Evolutionary conservation across 129 eudicot genomes (phyloP).

Genomic region (Ambrosia artemisiifolia): DNA sequence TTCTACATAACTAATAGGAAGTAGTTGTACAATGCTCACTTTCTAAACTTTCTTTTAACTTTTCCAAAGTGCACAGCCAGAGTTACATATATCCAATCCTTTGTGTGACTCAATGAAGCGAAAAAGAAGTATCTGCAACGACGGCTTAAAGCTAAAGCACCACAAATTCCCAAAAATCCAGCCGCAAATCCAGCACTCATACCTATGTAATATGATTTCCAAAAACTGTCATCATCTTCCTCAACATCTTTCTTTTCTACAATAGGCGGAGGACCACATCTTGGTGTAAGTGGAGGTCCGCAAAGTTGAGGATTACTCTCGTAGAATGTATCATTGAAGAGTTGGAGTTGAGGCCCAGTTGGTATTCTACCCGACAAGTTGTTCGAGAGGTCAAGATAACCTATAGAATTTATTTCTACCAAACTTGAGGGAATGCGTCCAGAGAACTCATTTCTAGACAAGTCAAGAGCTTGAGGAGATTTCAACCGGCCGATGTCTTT

Average conservation of each 20-base stretch:
- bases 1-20: neutral
- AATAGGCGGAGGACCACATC: slow-evolving; percentile 11
- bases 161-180: slow-evolving; percentile 25
- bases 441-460: slow-evolving; percentile 27
- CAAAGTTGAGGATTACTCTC: slow-evolving; percentile 25
- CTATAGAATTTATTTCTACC: neutral
- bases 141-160: neutral
- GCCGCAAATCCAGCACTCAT: slow-evolving; percentile 4
- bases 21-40: neutral
- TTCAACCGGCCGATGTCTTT: slow-evolving; percentile 13
- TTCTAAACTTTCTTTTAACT: neutral
- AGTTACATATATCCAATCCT: neutral
- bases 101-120: neutral
- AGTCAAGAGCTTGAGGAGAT: slow-evolving; percentile 23
- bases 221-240: neutral
- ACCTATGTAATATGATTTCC: slow-evolving; percentile 9
- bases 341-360: slow-evolving; percentile 5
- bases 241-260: slow-evolving; percentile 1
- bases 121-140: neutral
- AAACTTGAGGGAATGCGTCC: slow-evolving; percentile 29
- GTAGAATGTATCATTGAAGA: slow-evolving; percentile 8
- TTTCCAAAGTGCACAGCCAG: neutral
- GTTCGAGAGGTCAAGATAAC: slow-evolving; percentile 27
- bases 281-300: slow-evolving; percentile 27
- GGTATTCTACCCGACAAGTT: slow-evolving; percentile 36